A percentile compares a stretch with the other conserved stretches of the same genome.
These are phyloP conservation scores for Gonapodya prolifera DNA, from an alignment of 192 early-diverging fungal species.

Conservation along the genomic window DNA sequence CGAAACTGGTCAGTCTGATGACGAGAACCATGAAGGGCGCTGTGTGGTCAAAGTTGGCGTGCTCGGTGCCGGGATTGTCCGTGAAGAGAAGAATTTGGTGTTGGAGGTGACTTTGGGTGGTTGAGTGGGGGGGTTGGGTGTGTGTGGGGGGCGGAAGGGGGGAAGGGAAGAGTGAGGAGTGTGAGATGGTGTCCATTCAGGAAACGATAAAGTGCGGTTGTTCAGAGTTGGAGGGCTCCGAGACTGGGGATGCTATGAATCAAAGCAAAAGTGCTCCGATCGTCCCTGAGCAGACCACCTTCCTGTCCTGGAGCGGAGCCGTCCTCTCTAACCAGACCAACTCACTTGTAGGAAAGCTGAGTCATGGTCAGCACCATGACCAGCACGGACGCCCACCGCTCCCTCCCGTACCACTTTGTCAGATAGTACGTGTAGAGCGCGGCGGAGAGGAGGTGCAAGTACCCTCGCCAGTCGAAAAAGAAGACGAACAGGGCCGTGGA, in stretches of 20 bases:
- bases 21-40: conserved; percentile 89
- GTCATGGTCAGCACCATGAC: conserved; percentile 21
- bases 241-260: not conserved
- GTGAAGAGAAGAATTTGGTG: conserved; percentile 12
- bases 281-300: conserved; percentile 1
- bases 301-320: conserved; percentile 1
- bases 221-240: too few species aligned
- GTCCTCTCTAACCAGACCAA: not conserved
- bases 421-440: conserved; percentile 15
- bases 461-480: too few species aligned
- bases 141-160: too few species aligned
- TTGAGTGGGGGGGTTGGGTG: too few species aligned
- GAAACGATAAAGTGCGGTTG: too few species aligned
- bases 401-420: not conserved
- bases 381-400: conserved; percentile 15
- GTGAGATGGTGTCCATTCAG: too few species aligned
- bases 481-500: conserved; percentile 22
- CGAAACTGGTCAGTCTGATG: conserved; percentile 83
- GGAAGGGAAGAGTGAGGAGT: too few species aligned
- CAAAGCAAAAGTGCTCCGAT: not conserved
- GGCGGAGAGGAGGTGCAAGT: conserved; percentile 17
- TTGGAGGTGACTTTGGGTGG: not conserved
- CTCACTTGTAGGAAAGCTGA: conserved; percentile 20
- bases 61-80: conserved; percentile 19
- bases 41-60: conserved; percentile 64